Percentiles rank a stretch among this genome's conserved stretches.
These are phyloP conservation scores for Perkinsela sp. DNA, from an alignment of 208 protist genomes.

Conservation along the genomic window DNA sequence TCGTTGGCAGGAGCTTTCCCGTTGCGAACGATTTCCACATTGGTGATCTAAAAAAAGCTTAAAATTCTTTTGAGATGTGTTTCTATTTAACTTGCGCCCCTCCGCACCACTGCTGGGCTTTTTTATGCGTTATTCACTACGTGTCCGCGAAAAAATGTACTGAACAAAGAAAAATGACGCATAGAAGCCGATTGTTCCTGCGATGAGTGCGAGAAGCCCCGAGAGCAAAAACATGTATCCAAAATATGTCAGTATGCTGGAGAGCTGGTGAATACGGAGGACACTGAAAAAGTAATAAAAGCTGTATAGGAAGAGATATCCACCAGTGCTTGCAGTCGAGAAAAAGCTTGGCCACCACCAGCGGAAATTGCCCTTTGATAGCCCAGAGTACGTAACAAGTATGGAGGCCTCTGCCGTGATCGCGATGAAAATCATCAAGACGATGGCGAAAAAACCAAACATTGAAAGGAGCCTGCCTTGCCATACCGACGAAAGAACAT, in stretches of 20 bases:
- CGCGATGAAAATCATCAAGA: constrained; percentile 76
- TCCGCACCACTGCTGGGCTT: no score
- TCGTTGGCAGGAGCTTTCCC: no score
- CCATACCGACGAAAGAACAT: constrained; percentile 80
- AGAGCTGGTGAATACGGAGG: constrained; percentile 28
- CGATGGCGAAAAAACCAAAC: constrained; percentile 85
- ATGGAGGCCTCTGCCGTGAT: constrained; percentile 82
- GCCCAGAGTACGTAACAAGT: constrained; percentile 87
- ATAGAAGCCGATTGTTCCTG: constrained; percentile 42
- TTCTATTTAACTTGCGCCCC: no score
- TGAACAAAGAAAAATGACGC: constrained; percentile 40
- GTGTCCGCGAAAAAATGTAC: constrained; percentile 43
- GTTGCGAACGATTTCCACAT: no score
- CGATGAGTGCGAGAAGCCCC: constrained; percentile 29
- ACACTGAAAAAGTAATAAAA: constrained; percentile 55
- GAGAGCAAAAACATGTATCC: constrained; percentile 45
- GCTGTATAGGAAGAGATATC: constrained; percentile 74
- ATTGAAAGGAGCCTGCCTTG: constrained; percentile 86
- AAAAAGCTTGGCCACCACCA: constrained; percentile 93
- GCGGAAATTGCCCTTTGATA: constrained; percentile 83
- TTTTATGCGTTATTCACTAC: constrained; percentile 42
- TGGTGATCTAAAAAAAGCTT: no score
- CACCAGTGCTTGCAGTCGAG: constrained; percentile 39
- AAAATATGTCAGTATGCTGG: constrained; percentile 51
- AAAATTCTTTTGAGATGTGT: no score